Evolutionary conservation across 2,329 filamentous ascomycete species (phyloP), one percentile per base, ranked within the genome.

Genomic region (Fusarium lateritium): DNA sequence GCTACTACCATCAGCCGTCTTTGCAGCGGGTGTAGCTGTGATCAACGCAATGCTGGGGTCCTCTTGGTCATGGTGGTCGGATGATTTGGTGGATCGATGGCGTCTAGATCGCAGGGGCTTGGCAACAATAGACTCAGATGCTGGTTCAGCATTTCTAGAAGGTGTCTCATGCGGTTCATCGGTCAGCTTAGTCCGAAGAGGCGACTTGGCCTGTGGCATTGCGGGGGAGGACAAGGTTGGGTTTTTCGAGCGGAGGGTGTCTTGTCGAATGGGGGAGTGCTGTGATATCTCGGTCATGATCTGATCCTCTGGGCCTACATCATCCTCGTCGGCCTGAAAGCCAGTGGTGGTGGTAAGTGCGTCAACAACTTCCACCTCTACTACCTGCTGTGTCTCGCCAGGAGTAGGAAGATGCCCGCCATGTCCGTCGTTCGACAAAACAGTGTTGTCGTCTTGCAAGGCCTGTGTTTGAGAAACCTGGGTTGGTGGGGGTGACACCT

Each of bases 1-100:
- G 50, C 59, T 68, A 46, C 57, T 52, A 36, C 59, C 40, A 19
- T 62, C 63, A n/a, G 62, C 28, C 19, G 56, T 63, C 21, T 28
- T 67, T 24, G 57, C 53, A 21, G 53, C 49, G 22, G 67, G 57
- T 26, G 74, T 59, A 15, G 67, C 43, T 53, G 53, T 76, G 33
- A 76, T 76, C 42, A 79, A 62, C 31, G 63, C 59, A n/a, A 77
- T 53, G 47, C 76, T 78, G 6, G 77, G 76, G 51, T 80, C 77
- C 11, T 58, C 55, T n/a, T 58, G 61, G 36, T 73, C 68, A 59
- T 51, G 59, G 6, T 64, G 62, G 17, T 73, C 75, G 21, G 60
- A 67, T 24, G 74, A 74, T 65, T 64, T 65, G 17, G 54, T 71
- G 55, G 63, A 70, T 44, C 63, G 65, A 36, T 75, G 76, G 31